phyloP scores from a whole-genome alignment of 331 rosid genomes.

The Pyrus hybrid region DNA sequence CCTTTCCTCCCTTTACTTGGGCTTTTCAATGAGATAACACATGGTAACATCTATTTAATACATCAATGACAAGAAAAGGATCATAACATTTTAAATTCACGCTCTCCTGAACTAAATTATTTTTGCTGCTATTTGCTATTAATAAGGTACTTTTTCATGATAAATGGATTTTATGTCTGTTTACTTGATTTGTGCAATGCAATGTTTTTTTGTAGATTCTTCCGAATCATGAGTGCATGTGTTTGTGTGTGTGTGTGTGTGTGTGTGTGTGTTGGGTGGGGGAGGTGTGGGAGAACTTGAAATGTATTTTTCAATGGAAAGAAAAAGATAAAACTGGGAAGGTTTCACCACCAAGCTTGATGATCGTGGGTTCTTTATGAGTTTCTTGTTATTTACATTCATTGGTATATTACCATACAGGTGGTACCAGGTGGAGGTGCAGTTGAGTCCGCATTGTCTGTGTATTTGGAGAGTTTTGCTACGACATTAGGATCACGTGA shows the following conservation, averaged over 20 bases:
- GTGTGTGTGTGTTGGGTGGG: not conserved
- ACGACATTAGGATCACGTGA: conserved; percentile 96
- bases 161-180: no score
- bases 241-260: not conserved
- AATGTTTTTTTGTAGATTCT: not conserved
- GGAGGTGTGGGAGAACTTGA: not conserved
- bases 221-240: not conserved
- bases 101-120: no score
- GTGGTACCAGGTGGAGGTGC: conserved; percentile 99
- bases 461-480: conserved; percentile 90
- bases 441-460: conserved; percentile 89
- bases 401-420: conserved; percentile 27
- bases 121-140: no score
- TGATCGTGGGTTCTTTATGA: not conserved
- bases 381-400: not conserved
- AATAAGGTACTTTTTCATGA: no score
- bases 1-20: no score
- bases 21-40: no score
- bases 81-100: no score
- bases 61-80: no score
- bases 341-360: not conserved
- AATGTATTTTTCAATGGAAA: not conserved
- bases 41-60: no score
- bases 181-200: not conserved
- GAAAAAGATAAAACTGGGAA: not conserved